Conservation (phyloP, 345 rosid genomes). For the Populus alba region DNA sequence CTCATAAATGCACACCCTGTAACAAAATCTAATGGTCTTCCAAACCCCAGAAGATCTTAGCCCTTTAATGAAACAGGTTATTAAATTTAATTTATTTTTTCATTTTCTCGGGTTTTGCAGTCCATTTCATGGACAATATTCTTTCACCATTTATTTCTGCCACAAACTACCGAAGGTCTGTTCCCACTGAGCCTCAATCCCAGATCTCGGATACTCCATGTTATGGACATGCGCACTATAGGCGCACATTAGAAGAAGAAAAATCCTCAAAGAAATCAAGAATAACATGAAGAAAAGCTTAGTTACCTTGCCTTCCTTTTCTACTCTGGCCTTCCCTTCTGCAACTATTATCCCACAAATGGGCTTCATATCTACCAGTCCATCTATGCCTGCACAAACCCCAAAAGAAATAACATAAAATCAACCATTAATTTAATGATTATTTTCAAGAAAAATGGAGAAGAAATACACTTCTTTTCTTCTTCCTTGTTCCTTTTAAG, state of each 20-base stretch:
- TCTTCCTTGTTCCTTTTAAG: not conserved
- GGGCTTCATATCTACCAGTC: constrained; percentile 96
- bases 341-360: constrained; percentile 91
- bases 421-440: not conserved
- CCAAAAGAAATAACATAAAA: not conserved
- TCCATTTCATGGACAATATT: not conserved
- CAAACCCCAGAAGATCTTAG: constrained; percentile 13
- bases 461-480: not conserved
- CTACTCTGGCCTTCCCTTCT: constrained; percentile 92
- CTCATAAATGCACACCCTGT: constrained; percentile 9
- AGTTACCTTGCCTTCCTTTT: constrained; percentile 86
- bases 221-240: not conserved
- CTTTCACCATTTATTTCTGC: not conserved
- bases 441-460: not conserved
- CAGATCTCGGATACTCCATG: constrained; percentile 1
- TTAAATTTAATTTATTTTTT: not conserved
- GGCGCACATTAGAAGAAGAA: not conserved
- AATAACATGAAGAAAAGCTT: not conserved
- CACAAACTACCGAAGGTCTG: not conserved
- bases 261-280: not conserved
- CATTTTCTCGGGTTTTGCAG: not conserved
- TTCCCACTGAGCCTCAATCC: not conserved
- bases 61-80: not conserved
- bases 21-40: not conserved
- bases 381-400: constrained; percentile 62